These are phyloP conservation scores for Pholiota adiposa DNA, from an alignment of 1,284 basidiomycete genomes.

Conservation along the genomic window DNA sequence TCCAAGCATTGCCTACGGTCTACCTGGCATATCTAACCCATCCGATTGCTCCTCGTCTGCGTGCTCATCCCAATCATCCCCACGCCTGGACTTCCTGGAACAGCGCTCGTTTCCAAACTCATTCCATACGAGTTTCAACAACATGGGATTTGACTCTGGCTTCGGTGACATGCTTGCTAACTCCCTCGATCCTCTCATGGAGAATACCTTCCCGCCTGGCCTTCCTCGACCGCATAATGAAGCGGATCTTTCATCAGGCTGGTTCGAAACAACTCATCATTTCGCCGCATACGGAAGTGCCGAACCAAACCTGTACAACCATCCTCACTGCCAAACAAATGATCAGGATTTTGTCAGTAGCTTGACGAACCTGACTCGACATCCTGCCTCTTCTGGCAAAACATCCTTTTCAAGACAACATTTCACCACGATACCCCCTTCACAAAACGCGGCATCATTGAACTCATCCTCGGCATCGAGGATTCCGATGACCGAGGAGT, in stretches of 20 bases:
- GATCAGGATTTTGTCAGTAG: slow-evolving; percentile 24
- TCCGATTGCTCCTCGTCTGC: slow-evolving; percentile 32
- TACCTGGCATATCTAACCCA: slow-evolving; percentile 25
- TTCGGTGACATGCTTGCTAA: slow-evolving; percentile 29
- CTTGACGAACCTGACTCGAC: slow-evolving; percentile 22
- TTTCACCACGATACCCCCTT: slow-evolving; percentile 21
- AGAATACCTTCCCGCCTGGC: slow-evolving; percentile 28
- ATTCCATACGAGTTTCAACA: slow-evolving; percentile 34
- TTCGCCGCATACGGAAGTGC: slow-evolving; percentile 23
- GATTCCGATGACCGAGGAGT: slow-evolving; percentile 41
- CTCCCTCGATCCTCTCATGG: slow-evolving; percentile 31
- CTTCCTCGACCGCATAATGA: slow-evolving; percentile 26
- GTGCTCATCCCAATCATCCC: slow-evolving; percentile 38
- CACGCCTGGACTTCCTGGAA: slow-evolving; percentile 38
- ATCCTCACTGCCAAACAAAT: slow-evolving; percentile 17
- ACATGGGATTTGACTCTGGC: slow-evolving; percentile 33
- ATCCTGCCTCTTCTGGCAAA: slow-evolving; percentile 25
- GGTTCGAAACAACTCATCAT: slow-evolving; percentile 25
- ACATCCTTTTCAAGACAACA: slow-evolving; percentile 25
- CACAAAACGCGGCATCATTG: slow-evolving; percentile 18
- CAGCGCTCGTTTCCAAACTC: slow-evolving; percentile 27
- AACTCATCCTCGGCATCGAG: slow-evolving; percentile 26
- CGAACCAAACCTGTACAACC: slow-evolving; percentile 23
- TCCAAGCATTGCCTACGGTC: slow-evolving; percentile 19
- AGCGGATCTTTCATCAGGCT: slow-evolving; percentile 28